Evolutionary conservation across 2,329 filamentous ascomycete species (phyloP).

Genomic region (Aspergillus arachidicola): DNA sequence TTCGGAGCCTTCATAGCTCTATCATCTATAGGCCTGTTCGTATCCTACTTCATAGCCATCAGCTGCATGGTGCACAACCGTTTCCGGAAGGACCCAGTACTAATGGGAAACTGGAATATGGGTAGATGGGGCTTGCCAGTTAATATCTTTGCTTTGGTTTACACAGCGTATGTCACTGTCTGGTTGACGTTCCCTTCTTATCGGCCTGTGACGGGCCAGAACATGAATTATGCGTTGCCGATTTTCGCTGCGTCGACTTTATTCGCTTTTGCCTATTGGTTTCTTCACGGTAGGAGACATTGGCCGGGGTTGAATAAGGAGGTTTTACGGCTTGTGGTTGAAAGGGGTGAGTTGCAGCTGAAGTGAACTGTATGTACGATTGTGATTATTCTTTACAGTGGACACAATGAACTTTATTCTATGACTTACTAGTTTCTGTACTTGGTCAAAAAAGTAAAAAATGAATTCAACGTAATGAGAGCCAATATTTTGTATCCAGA

Average conservation of each 20-base stretch:
- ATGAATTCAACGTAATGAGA: too few relatives aligned
- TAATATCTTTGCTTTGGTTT: conserved; percentile 41
- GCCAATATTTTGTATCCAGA: too few relatives aligned
- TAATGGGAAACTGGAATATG: conserved; percentile 27
- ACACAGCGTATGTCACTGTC: conserved; percentile 1
- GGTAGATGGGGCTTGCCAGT: conserved; percentile 29
- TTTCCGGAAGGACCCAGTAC: conserved; percentile 23
- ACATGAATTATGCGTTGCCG: conserved; percentile 6
- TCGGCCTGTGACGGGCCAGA: conserved; percentile 7
- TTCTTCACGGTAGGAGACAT: neutral
- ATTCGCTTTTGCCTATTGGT: conserved; percentile 5
- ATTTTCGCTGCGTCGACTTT: neutral
- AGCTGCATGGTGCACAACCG: conserved; percentile 37
- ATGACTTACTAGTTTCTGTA: too few relatives aligned
- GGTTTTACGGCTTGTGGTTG: conserved; percentile 5
- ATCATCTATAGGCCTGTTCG: conserved; percentile 40
- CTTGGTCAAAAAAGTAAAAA: too few relatives aligned
- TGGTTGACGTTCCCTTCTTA: conserved; percentile 5
- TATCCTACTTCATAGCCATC: conserved; percentile 46
- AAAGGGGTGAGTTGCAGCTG: conserved; percentile 4
- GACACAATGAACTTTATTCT: too few relatives aligned
- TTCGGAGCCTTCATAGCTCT: conserved; percentile 45
- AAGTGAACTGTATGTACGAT: neutral
- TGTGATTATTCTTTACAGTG: fast-evolving
- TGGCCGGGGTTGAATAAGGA: conserved; percentile 8